Base-by-base conservation (phyloP, 306 rosid genomes). In the Luffa acutangula region DNA sequence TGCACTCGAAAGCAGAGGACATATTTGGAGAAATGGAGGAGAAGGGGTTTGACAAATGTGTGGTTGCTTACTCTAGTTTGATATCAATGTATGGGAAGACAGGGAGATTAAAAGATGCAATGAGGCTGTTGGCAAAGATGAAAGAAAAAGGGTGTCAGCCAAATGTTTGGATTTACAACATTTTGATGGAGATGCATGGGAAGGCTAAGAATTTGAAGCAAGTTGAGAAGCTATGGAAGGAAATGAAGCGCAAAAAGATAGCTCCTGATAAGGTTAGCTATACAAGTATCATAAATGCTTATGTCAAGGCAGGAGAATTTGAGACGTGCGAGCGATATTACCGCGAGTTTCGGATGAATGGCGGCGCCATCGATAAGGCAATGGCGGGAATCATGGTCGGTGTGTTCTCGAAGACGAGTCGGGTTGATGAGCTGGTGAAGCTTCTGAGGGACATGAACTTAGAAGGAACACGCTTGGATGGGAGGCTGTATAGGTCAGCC, bases 181-280 rank as follows among this genome's bases (percentile, higher is more conserved):
- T 91, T 17, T 81, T 92, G 86, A 89, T 92, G 77, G 92, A 92
- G 45, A 89, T 92, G 91, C 93, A 92, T 80, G 97, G 95, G 49
- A 90, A 76, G 81, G 90, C 36, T 1, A 87, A 86, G 65, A 64
- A 92, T 84, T 77, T 90, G 84, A 90, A 83, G 85, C 93, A 87
- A 52, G 86, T 90, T 37, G 91, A 88, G 86, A 92, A 85, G 88
- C 41, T 92, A 58, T 92, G 91, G 97, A 89, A 77, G 0, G 95
- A 92, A 80, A 92, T 92, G 95, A 82, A 89, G 80, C 78, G 97
- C 74, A 83, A 93, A 71, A 90, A 90, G 78, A 80, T 92, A 0
- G 88, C 78, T 2, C 93, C 95, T 0, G 97, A 92, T 83, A 92
- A 87, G 80, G 91, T 92, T 5, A 92, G 88, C 42, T 90, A 89